Percentiles rank a stretch among this genome's conserved stretches.
These are phyloP conservation scores for Hura crepitans DNA, from an alignment of 441 rosid genomes.

Conservation along the genomic window DNA sequence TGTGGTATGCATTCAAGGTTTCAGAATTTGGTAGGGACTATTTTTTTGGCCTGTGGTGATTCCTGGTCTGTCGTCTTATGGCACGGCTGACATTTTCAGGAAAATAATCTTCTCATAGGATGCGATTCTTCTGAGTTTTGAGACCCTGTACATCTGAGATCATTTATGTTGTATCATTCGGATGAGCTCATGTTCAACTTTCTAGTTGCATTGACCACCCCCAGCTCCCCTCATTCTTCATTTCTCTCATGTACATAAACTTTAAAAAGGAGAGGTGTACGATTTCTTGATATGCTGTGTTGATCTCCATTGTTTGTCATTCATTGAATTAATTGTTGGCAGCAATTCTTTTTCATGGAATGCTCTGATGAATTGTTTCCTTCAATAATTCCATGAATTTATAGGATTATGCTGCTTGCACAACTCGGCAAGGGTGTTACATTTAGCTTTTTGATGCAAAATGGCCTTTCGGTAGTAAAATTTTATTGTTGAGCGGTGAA, in stretches of 20 bases:
- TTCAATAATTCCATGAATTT: too few species aligned
- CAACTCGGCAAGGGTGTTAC: too few species aligned
- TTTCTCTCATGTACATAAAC: slow-evolving; percentile 33
- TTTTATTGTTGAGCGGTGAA: too few species aligned
- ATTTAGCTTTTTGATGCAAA: too few species aligned
- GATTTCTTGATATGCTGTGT: slow-evolving; percentile 14
- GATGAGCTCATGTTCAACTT: slow-evolving; percentile 25
- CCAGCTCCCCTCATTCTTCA: background rate
- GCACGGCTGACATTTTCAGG: slow-evolving; percentile 19
- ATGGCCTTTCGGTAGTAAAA: too few species aligned
- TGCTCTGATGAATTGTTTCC: background rate
- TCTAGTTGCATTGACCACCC: slow-evolving; percentile 10
- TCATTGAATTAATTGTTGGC: slow-evolving; percentile 4
- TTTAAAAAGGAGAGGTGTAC: slow-evolving; percentile 7
- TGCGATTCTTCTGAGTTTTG: slow-evolving; percentile 30
- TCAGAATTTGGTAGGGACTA: slow-evolving; percentile 12
- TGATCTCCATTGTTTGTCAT: slow-evolving; percentile 13
- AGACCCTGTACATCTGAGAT: slow-evolving; percentile 28
- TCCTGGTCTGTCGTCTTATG: slow-evolving; percentile 8
- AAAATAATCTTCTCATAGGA: slow-evolving; percentile 13
- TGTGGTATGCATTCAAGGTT: slow-evolving; percentile 16
- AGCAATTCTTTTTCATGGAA: background rate
- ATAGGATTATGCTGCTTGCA: too few species aligned
- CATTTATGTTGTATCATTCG: slow-evolving; percentile 31
- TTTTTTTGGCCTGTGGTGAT: slow-evolving; percentile 12